Base-by-base conservation (phyloP, 805 yeast species). In the Wickerhamiella australiensis region DNA sequence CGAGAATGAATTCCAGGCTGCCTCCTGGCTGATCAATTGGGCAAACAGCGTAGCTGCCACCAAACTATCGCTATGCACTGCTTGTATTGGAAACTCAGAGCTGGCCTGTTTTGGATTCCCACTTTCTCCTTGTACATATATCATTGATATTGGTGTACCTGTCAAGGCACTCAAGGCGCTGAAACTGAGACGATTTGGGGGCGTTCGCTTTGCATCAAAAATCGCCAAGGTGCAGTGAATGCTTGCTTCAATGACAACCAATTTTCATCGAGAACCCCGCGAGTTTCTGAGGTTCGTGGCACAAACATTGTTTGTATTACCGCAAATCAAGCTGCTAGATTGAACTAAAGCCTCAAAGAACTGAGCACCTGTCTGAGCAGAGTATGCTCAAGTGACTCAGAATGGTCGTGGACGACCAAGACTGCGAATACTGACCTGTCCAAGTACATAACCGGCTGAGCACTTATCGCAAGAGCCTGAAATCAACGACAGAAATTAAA, bases 101-200 rank as follows among this genome's bases (percentile, higher is more conserved):
- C 72, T 85, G 33, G 73, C 80, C 3, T 79, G 88, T 31, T 66
- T 80, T 57, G 94, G 92, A 1, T 66, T 86, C 54, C 94, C 94
- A 2, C 63, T 83, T 3, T 13, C 26, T 5, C 29, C 44, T 22
- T 41, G 44, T 23, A 3, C 7, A 23, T 41, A 41, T 23, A 7
- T 41, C 12, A 23, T 41, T 22, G 44, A 41, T n/a, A 23, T 41
- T 23, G 44, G 44, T 5, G 25, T 41, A 5, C 31, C 44, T 13
- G 13, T 13, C 31, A 23, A 22, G 9, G 31, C 44, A 8, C 8
- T 41, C 9, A 22, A 8, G 20, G 25, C 20, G 5, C 20, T 41
- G 12, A 41, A 25, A 23, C 44, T 41, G 17, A 22, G 31, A 7
- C 12, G 44, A 13, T 41, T 41, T 23, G 31, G 23, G 18, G 31